phyloP scores from a whole-genome alignment of 2,329 filamentous ascomycete species.

The Sclerotinia sclerotiorum region DNA sequence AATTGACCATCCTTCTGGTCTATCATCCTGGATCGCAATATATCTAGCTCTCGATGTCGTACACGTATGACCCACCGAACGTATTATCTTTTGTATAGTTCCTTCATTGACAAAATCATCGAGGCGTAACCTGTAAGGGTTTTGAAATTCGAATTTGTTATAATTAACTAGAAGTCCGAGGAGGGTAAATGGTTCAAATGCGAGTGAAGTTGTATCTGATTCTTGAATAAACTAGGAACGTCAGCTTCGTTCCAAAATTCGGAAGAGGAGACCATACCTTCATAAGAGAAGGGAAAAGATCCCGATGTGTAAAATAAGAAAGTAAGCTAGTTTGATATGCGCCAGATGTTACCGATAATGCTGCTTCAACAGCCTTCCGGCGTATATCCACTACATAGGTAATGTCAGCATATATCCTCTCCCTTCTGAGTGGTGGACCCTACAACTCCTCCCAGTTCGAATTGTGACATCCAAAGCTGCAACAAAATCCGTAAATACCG shows the following conservation, averaged over 20 bases:
- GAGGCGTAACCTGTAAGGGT: slow-evolving; percentile 87
- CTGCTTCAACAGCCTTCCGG: slow-evolving; percentile 75
- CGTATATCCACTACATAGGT: slow-evolving; percentile 64
- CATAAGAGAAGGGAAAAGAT: slow-evolving; percentile 92
- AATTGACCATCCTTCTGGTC: slow-evolving; percentile 86
- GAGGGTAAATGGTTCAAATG: slow-evolving; percentile 75
- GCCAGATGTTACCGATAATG: slow-evolving; percentile 83
- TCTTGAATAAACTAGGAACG: slow-evolving; percentile 73
- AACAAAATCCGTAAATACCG: slow-evolving; percentile 85
- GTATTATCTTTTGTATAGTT: slow-evolving; percentile 79
- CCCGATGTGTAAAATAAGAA: slow-evolving; percentile 91
- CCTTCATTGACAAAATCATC: slow-evolving; percentile 94
- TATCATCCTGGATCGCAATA: slow-evolving; percentile 82
- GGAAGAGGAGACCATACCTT: slow-evolving; percentile 59
- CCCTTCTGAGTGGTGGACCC: slow-evolving; percentile 44
- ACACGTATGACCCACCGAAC: slow-evolving; percentile 72
- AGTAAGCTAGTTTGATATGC: slow-evolving; percentile 93
- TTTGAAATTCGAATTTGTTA: slow-evolving; percentile 99
- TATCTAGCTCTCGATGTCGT: slow-evolving; percentile 69
- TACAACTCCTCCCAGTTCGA: slow-evolving; percentile 69
- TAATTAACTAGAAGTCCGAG: slow-evolving; percentile 91
- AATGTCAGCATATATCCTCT: slow-evolving; percentile 34
- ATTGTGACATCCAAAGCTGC: slow-evolving; percentile 79
- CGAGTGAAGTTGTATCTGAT: slow-evolving; percentile 60
- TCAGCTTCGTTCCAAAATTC: slow-evolving; percentile 22